Evolutionary conservation across 1,284 basidiomycete species (phyloP).

Genomic region (Marasmius sp.): DNA sequence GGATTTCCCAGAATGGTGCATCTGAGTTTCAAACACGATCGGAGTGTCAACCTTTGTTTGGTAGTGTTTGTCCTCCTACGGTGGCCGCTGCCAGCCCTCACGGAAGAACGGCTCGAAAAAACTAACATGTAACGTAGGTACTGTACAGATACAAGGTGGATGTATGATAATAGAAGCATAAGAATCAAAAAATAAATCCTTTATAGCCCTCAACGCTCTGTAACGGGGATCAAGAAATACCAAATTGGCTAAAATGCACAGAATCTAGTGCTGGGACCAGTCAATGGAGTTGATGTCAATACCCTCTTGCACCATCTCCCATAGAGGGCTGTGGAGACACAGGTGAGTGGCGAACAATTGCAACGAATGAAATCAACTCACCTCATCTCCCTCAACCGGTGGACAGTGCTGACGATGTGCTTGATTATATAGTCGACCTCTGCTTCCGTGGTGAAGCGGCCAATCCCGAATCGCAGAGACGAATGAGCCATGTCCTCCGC

Average conservation of each 20-base stretch:
- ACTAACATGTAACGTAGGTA: not conserved
- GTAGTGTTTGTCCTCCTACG: not conserved
- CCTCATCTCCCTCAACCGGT: slow-evolving; percentile 57
- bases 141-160: not conserved
- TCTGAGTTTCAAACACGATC: slow-evolving; percentile 37
- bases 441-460: slow-evolving; percentile 96
- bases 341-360: slow-evolving; percentile 14
- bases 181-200: not conserved
- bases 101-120: not conserved
- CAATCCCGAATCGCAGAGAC: slow-evolving; percentile 95
- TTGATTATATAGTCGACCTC: slow-evolving; percentile 95
- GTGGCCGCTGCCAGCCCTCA: not conserved
- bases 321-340: slow-evolving; percentile 66
- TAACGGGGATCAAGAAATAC: too few species aligned
- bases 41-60: slow-evolving; percentile 3
- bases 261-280: slow-evolving; percentile 68
- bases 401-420: slow-evolving; percentile 86
- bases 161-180: slow-evolving; percentile 2
- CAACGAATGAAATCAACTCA: slow-evolving; percentile 22
- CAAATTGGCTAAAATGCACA: not conserved
- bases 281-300: slow-evolving; percentile 93
- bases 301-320: slow-evolving; percentile 99
- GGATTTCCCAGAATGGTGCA: slow-evolving; percentile 18
- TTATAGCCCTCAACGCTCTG: not conserved
- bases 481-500: slow-evolving; percentile 99